Base-by-base conservation (phyloP, 306 rosid species). In the Castanea mollissima region DNA sequence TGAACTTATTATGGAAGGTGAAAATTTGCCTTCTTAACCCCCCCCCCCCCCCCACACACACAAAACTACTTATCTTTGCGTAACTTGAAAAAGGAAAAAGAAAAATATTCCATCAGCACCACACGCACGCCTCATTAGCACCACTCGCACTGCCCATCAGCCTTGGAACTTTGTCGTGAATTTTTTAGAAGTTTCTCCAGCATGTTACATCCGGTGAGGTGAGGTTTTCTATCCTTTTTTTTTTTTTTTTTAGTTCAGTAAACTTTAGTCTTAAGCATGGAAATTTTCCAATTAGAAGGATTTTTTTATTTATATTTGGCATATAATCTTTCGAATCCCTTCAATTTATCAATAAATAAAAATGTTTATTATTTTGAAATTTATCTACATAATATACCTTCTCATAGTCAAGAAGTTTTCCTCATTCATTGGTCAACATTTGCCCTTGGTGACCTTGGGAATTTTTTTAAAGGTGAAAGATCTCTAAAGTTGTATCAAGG, bases 101-200 rank as follows among this genome's bases (percentile, higher is more conserved):
- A 23, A 23, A 23, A 23, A 23, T 23, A 23, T 23, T 23, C 23
- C 23, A 23, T 23, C 23, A 23, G 23, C 23, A 23, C 23, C 23
- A 23, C 23, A 23, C 23, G 23, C 23, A 23, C 23, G 23, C 23
- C 23, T 23, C 23, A 21, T 21, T 21, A 21, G 21, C 21, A 21
- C 21, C 21, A 21, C 21, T 21, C 21, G 21, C 21, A 21, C 21
- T 21, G 21, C 21, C 21, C 21, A 23, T 23, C 23, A 86, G 99
- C 99, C 76, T 77, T 93, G 93, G 98, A 95, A 87, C 99, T 95
- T 87, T 95, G 99, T 80, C 99, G 98, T 73, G 99, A 95, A 81
- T 95, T 93, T 82, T 23, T 23, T 23, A 23, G 99, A 95, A 81
- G 89, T 95, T 95, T 86, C 95, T 95, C 55, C 96, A 83, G 73